Percentiles rank a stretch among this genome's conserved stretches.
Evolutionary conservation across 108 stramenopile genomes (phyloP).

Genomic region (Nitzschia palea): DNA sequence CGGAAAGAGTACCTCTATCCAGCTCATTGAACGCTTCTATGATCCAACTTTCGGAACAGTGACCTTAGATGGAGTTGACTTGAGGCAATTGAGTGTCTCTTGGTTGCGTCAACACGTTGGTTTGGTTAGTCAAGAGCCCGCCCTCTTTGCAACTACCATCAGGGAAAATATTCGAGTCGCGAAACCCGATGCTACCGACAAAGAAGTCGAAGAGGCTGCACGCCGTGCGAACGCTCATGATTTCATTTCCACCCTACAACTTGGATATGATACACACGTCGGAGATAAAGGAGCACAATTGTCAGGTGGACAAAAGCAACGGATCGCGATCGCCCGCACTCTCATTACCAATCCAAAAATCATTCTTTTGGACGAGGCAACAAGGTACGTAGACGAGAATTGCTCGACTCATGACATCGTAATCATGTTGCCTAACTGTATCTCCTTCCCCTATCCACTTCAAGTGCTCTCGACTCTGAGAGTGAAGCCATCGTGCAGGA

Average conservation of each 20-base stretch:
- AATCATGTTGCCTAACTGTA: conserved; percentile 5
- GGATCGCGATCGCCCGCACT: conserved; percentile 82
- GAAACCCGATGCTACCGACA: conserved; percentile 42
- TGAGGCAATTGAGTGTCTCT: conserved; percentile 59
- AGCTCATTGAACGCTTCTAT: conserved; percentile 81
- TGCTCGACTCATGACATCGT: conserved; percentile 25
- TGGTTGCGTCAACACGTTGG: conserved; percentile 80
- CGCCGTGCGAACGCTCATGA: conserved; percentile 79
- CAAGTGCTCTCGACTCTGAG: conserved; percentile 71
- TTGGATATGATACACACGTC: conserved; percentile 78
- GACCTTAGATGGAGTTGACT: conserved; percentile 71
- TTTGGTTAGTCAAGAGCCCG: conserved; percentile 84
- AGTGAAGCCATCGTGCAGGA: conserved; percentile 79
- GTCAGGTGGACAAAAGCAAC: conserved; percentile 48
- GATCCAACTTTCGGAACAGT: conserved; percentile 62
- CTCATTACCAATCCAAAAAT: conserved; percentile 65
- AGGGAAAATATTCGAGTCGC: conserved; percentile 83
- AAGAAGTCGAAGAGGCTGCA: conserved; percentile 70
- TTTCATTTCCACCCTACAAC: conserved; percentile 59
- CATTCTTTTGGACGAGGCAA: conserved; percentile 70
- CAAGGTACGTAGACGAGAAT: conserved; percentile 55
- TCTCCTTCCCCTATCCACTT: conserved; percentile 22
- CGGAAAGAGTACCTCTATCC: conserved; percentile 70
- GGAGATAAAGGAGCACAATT: conserved; percentile 48
- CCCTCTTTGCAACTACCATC: conserved; percentile 77